phyloP scores from a whole-genome alignment of 1,284 basidiomycete species.

The Sphagnurus paluster region DNA sequence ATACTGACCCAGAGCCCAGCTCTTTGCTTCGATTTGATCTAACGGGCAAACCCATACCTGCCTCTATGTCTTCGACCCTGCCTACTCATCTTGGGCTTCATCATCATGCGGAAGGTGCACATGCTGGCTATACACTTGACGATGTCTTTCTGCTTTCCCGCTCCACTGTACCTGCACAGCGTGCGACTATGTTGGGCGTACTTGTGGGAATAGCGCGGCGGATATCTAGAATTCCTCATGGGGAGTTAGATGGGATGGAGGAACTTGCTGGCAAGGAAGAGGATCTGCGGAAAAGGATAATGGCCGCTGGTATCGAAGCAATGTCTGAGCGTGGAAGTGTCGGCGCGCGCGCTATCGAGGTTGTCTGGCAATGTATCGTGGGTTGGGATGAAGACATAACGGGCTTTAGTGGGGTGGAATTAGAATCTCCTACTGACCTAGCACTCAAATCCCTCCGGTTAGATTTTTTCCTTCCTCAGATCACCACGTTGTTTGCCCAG shows the following conservation, averaged over 20 bases:
- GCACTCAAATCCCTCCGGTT: conserved; percentile 51
- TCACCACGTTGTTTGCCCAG: conserved; percentile 36
- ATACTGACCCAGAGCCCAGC: conserved; percentile 22
- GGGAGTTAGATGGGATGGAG: conserved; percentile 31
- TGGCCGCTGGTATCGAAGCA: conserved; percentile 65
- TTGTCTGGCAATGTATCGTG: conserved; percentile 70
- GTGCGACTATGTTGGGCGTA: conserved; percentile 80
- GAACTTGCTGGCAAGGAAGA: conserved; percentile 50
- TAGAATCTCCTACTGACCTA: conserved; percentile 32
- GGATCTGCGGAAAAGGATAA: conserved; percentile 50
- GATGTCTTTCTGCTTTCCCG: conserved; percentile 84
- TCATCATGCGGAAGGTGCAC: conserved; percentile 81
- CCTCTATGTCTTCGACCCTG: conserved; percentile 48
- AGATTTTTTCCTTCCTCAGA: conserved; percentile 54
- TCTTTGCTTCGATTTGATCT: conserved; percentile 71
- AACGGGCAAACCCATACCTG: conserved; percentile 63
- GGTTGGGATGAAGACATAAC: conserved; percentile 50
- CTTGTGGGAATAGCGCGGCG: conserved; percentile 60
- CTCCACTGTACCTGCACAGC: conserved; percentile 83
- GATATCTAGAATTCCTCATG: conserved; percentile 32
- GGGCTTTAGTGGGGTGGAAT: conserved; percentile 51
- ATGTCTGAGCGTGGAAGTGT: conserved; percentile 67
- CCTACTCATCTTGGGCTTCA: conserved; percentile 88
- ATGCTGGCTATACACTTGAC: conserved; percentile 86
- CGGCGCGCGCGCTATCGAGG: conserved; percentile 64